These are phyloP conservation scores for Sclerotinia trifoliorum DNA, from an alignment of 2,329 filamentous ascomycete species.

Conservation along the genomic window DNA sequence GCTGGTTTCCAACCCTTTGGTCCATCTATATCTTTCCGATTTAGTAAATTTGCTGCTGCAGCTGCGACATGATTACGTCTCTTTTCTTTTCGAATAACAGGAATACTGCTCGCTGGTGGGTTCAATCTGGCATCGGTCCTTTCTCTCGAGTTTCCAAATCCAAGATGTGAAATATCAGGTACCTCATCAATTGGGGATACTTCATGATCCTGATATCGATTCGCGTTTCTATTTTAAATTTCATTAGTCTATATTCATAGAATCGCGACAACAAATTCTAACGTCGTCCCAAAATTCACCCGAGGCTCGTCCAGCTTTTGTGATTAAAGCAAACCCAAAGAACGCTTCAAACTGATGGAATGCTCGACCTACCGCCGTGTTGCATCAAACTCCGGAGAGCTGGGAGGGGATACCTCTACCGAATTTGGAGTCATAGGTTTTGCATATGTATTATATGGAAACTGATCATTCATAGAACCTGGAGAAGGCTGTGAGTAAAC, in stretches of 20 bases:
- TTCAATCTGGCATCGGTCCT: slow-evolving; percentile 23
- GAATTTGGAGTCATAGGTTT: slow-evolving; percentile 37
- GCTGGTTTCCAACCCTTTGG: slow-evolving; percentile 33
- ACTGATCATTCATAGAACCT: slow-evolving; percentile 29
- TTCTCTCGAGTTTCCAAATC: slow-evolving; percentile 22
- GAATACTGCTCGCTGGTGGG: slow-evolving; percentile 36
- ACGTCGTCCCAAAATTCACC: neutral
- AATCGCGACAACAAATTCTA: neutral
- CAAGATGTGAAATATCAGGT: slow-evolving; percentile 33
- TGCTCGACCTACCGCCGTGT: slow-evolving; percentile 33
- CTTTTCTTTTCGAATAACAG: slow-evolving; percentile 38
- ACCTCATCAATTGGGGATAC: slow-evolving; percentile 46
- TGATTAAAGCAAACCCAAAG: neutral
- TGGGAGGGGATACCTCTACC: slow-evolving; percentile 46
- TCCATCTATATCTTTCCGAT: slow-evolving; percentile 32
- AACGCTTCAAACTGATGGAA: slow-evolving; percentile 20
- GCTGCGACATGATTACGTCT: slow-evolving; percentile 35
- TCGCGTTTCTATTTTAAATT: slow-evolving; percentile 28
- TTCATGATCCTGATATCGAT: slow-evolving; percentile 32
- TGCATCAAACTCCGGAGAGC: slow-evolving; percentile 42
- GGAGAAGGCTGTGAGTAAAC: slow-evolving; percentile 59
- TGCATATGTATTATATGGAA: slow-evolving; percentile 33
- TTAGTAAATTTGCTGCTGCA: slow-evolving; percentile 32
- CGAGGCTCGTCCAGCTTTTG: neutral
- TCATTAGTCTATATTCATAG: neutral